These are phyloP conservation scores for Aspergillus fischeri DNA, from an alignment of 2,329 filamentous ascomycete species.

Conservation along the genomic window DNA sequence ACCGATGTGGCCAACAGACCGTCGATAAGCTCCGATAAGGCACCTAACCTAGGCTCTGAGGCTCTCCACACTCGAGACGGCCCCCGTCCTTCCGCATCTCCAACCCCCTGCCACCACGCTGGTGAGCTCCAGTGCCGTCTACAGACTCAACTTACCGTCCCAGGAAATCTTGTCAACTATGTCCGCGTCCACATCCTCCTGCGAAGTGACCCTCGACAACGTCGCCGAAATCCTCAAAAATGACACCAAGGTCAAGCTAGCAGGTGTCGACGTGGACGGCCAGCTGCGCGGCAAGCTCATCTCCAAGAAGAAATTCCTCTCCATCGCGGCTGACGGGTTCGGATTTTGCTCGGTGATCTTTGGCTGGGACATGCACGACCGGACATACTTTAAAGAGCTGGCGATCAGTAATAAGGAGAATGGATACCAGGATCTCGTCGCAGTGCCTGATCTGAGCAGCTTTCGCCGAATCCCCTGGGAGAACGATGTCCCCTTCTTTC, in stretches of 20 bases:
- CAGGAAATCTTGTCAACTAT: neutral
- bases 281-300: conserved; percentile 84
- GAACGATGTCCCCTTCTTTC: conserved; percentile 76
- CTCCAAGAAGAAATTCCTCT: conserved; percentile 89
- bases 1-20: neutral
- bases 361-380: conserved; percentile 96
- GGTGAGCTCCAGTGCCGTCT: neutral
- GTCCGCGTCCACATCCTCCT: neutral
- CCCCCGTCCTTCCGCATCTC: neutral
- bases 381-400: conserved; percentile 81
- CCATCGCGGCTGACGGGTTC: conserved; percentile 74
- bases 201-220: conserved; percentile 53
- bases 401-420: conserved; percentile 86
- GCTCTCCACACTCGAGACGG: neutral
- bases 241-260: conserved; percentile 80
- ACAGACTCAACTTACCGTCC: neutral
- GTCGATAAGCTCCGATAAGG: neutral
- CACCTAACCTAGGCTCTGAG: neutral
- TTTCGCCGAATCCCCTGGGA: conserved; percentile 91
- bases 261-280: conserved; percentile 82
- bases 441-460: conserved; percentile 70
- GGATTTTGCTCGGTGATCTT: conserved; percentile 94
- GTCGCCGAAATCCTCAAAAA: conserved; percentile 63
- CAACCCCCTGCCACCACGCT: neutral
- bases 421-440: conserved; percentile 81